phyloP scores from a whole-genome alignment of 371 early-diverging fungal genomes.

The Rhizopus delemar region DNA sequence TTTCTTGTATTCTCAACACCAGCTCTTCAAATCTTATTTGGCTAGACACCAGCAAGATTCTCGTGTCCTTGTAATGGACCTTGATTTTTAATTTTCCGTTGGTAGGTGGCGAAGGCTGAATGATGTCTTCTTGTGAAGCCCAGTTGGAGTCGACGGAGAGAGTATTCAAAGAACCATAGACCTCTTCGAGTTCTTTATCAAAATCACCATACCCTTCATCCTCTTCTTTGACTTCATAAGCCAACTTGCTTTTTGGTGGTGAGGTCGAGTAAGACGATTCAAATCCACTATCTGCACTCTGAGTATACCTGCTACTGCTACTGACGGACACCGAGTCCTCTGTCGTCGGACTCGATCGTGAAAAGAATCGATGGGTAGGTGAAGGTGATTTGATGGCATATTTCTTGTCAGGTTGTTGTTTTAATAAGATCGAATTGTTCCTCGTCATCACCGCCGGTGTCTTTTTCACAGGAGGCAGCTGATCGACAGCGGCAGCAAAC shows the following conservation, averaged over 20 bases:
- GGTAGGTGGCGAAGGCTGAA: constrained; percentile 19
- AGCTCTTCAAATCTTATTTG: constrained; percentile 66
- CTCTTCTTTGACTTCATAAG: constrained; percentile 17
- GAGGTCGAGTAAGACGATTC: constrained; percentile 37
- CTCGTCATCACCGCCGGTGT: constrained; percentile 5
- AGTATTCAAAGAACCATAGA: constrained; percentile 32
- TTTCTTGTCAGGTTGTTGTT: constrained; percentile 3
- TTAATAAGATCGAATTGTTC: constrained; percentile 39
- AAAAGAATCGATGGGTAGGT: constrained; percentile 5
- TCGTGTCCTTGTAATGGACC: constrained; percentile 74
- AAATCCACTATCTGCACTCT: constrained; percentile 48
- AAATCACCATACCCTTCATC: constrained; percentile 26
- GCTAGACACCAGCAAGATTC: constrained; percentile 68
- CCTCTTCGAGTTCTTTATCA: constrained; percentile 37
- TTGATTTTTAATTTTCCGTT: constrained; percentile 71
- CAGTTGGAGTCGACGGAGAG: constrained; percentile 14
- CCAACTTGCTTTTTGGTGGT: constrained; percentile 22
- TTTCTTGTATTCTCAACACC: constrained; percentile 61
- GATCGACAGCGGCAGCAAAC: constrained; percentile 30
- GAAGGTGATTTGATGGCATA: constrained; percentile 6
- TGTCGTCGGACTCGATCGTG: constrained; percentile 24
- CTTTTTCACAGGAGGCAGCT: constrained; percentile 11
- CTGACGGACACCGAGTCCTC: constrained; percentile 35
- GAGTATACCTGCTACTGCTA: constrained; percentile 23
- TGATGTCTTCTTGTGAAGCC: background rate